Evolutionary conservation across 306 rosid species (phyloP), one percentile per base, ranked within the genome.

Genomic region (Cotoneaster glaucophyllus): DNA sequence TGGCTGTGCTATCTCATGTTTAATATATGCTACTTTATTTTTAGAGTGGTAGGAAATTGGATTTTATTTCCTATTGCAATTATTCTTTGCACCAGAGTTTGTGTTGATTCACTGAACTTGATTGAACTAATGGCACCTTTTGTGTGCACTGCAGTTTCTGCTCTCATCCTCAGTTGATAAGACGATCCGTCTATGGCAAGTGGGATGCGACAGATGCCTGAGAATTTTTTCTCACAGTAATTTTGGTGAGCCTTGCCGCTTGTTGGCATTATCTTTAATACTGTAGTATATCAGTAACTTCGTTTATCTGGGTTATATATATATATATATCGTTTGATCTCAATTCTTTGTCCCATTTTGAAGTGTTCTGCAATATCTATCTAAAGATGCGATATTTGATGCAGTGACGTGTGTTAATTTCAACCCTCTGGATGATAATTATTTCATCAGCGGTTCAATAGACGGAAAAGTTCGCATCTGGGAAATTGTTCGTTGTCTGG

Each of bases 401-500:
- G 93, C 96, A 93, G 98, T 93, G 67, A 91, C 98, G 0, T 88
- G 96, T 74, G 89, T 93, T 56, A 69, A 91, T 79, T 93, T 93
- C 87, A 86, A 85, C 76, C 98, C 97, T 12, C 68, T 85, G 82
- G 89, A 93, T 76, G 97, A 84, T 68, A 85, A 93, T 56, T 67
- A 88, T 61, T 91, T 93, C 90, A 82, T 93, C 78, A 93, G 98
- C 57, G 97, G 98, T 65, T 93, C 98, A 45, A 91, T 93, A 62
- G 98, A 93, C 59, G 98, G 98, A 69, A 93, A 93, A 85, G 98
- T 93, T 80, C 97, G 97, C 68, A 93, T 93, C 66, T 93, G 98
- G 98, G 97, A 88, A 87, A 87, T 88, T 70, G 71, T 85, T 77
- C 77, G 77, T 18, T 88, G 98, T 72, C 88, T 86, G 80, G 97